Base-by-base conservation (phyloP, 163 green algal genomes). In the Scenedesmus sp. region DNA sequence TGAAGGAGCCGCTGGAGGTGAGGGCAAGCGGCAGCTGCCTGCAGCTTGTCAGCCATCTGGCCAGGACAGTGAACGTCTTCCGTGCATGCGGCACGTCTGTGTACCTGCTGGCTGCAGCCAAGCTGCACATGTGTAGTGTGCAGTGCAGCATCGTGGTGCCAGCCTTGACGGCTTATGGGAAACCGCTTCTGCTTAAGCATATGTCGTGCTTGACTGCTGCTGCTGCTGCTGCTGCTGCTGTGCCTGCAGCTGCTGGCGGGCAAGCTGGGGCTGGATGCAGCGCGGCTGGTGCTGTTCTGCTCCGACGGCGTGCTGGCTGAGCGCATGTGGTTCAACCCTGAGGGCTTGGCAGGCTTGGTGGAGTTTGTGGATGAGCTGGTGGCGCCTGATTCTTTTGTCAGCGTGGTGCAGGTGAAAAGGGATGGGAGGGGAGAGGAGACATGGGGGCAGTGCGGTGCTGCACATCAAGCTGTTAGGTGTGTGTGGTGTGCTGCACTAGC, bases 301-400 rank as follows among this genome's bases (percentile, higher is more conserved):
- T 93, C 95, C 0, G 92, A 97, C 86, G 81, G 94, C 76, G 95
- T 96, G 2, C 88, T 96, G 6, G 96, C 96, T 0, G 93, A 96
- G n/a, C 85, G 91, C 62, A 86, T 98, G 26, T 97, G 95, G 91
- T 89, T 95, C 56, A 94, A 92, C 8, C 82, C 67, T 12, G 20
- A 93, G 12, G 46, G 56, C 23, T 94, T 98, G 67, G 93, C 92
- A 3, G 55, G 73, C 2, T 95, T 96, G 54, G 93, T 97, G 23
- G 91, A 91, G 0, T 94, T 96, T 64, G 92, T 96, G 83, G 95
- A 97, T 76, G 88, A 87, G 52, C 46, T 94, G 23, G 90, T 95
- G 8, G 90, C 79, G 5, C 85, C 86, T 18, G 54, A 94, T 67
- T 89, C 93, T 34, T 96, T 96, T 90, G 77, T 96, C 10, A 23